Conservation (phyloP, 805 yeast genomes). For the Saccharomycopsis sp. region DNA sequence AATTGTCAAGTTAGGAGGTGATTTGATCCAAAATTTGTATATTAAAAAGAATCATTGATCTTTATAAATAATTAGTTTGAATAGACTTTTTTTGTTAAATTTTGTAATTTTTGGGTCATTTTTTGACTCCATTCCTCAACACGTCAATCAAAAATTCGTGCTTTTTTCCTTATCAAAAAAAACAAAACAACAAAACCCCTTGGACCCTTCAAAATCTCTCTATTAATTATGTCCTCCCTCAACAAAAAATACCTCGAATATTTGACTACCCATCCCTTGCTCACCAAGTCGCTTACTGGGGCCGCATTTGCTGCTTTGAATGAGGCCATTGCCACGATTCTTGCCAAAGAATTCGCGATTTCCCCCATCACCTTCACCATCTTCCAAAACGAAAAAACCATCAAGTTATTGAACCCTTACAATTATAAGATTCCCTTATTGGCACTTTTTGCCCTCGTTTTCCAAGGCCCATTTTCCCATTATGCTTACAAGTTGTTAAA, state of each 20-base stretch:
- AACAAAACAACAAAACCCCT: constrained; percentile 11
- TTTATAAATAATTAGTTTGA: too few relatives aligned
- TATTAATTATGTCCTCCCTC: too few relatives aligned
- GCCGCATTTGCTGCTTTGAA: constrained; percentile 45
- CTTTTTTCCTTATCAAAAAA: too few relatives aligned
- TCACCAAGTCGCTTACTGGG: constrained; percentile 49
- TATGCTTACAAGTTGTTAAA: constrained; percentile 39
- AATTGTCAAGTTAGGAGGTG: constrained; percentile 60
- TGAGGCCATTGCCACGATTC: constrained; percentile 43
- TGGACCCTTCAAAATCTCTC: too few relatives aligned
- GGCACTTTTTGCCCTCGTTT: constrained; percentile 43
- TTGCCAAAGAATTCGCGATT: constrained; percentile 36
- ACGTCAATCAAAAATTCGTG: too few relatives aligned
- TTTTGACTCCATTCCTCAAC: too few relatives aligned
- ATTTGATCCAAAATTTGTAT: constrained; percentile 32
- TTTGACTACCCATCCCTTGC: constrained; percentile 38
- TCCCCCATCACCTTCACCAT: constrained; percentile 20
- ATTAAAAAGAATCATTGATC: constrained; percentile 4
- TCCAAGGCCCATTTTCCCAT: constrained; percentile 52
- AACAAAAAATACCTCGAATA: constrained; percentile 4
- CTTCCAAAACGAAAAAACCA: constrained; percentile 12
- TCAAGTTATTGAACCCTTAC: constrained; percentile 30
- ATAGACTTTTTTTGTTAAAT: too few relatives aligned
- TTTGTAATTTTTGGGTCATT: too few relatives aligned
- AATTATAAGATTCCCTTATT: constrained; percentile 39